These are phyloP conservation scores for Corinectria fuckeliana DNA, from an alignment of 2,329 filamentous ascomycete species.

Conservation along the genomic window DNA sequence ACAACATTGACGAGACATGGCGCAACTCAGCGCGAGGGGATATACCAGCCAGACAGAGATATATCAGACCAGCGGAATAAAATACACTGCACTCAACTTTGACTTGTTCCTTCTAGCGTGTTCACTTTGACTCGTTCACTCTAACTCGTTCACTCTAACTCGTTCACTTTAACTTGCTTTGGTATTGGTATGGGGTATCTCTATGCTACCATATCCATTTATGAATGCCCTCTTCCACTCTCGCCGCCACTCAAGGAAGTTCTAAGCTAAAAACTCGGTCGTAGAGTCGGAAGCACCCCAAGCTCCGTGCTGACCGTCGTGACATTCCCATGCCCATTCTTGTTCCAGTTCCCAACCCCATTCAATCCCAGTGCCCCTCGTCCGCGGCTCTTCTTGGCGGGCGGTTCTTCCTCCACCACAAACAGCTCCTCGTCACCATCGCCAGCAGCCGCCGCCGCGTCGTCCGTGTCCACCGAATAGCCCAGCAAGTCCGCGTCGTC, in stretches of 20 bases:
- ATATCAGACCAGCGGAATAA: not conserved
- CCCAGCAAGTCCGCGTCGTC: constrained; percentile 4
- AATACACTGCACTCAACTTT: constrained; percentile 2
- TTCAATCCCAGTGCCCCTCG: constrained; percentile 6
- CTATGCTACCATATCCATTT: constrained; percentile 15
- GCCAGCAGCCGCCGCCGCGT: not conserved
- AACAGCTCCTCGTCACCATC: constrained; percentile 36
- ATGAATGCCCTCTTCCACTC: not conserved
- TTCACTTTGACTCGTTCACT: too few relatives aligned
- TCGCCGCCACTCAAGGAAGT: too few relatives aligned
- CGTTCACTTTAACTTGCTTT: not conserved
- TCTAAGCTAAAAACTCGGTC: not conserved
- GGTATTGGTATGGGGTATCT: constrained; percentile 26
- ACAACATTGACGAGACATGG: not conserved
- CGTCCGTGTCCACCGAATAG: not conserved
- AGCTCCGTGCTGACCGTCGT: constrained; percentile 11
- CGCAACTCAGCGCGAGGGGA: not conserved
- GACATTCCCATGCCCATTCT: too few relatives aligned
- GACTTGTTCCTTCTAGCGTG: constrained; percentile 8
- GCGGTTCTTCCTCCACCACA: constrained; percentile 40
- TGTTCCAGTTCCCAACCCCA: not conserved
- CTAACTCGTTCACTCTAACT: not conserved
- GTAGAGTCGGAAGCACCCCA: constrained; percentile 1
- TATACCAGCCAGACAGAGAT: not conserved
- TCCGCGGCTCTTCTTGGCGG: constrained; percentile 18